Evolutionary conservation across 176 grass and related monocot genomes (phyloP).

Genomic region (Tillandsia fasciculata): DNA sequence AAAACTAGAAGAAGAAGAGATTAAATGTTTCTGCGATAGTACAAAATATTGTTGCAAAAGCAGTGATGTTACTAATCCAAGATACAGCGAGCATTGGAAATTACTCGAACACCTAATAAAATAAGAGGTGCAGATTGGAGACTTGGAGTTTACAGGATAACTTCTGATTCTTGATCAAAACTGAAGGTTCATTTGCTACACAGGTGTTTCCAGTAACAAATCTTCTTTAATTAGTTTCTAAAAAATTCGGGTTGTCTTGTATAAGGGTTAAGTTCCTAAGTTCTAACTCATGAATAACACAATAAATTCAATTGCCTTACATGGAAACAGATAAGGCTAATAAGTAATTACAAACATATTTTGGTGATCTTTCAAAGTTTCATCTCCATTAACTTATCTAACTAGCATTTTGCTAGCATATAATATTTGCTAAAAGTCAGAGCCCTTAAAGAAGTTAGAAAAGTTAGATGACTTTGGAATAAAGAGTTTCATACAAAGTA

Average conservation of each 20-base stretch:
- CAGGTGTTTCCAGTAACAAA: no score
- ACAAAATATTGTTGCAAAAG: background rate
- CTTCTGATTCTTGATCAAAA: no score
- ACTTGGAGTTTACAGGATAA: no score
- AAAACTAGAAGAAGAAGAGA: constrained; percentile 48
- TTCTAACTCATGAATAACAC: background rate
- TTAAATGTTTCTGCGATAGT: background rate
- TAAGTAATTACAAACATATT: no score
- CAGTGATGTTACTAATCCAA: background rate
- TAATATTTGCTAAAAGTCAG: no score
- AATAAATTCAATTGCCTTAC: background rate
- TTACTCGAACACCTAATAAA: no score
- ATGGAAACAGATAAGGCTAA: background rate
- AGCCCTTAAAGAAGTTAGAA: background rate
- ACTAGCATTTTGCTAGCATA: no score
- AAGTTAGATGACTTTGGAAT: background rate
- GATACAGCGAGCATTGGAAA: background rate
- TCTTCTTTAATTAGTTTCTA: no score
- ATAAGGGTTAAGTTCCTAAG: background rate
- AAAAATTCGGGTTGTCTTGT: background rate
- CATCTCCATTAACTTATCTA: no score
- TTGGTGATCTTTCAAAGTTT: no score
- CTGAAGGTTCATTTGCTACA: no score
- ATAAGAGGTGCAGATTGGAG: no score
- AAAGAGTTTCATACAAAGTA: background rate